Percentiles rank a stretch among this genome's conserved stretches.
phyloP scores from a whole-genome alignment of 305 asterid genomes.

The Solanum aculeatissimum region DNA sequence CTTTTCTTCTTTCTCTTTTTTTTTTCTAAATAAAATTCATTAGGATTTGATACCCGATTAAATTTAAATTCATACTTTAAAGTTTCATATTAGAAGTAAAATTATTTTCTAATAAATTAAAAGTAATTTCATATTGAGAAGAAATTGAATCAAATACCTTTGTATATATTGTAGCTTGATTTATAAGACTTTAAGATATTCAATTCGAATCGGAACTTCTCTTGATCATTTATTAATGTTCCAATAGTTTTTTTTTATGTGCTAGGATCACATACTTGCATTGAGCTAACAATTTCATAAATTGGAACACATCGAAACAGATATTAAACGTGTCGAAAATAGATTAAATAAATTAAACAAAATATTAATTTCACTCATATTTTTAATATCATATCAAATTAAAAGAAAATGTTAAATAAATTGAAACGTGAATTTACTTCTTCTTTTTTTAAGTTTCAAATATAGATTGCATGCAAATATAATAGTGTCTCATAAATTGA shows the following conservation, averaged over 20 bases:
- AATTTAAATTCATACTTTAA: background rate
- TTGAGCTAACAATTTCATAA: background rate
- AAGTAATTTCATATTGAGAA: background rate
- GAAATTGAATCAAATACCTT: background rate
- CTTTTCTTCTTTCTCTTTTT: background rate
- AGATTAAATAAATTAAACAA: background rate
- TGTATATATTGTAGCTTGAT: background rate
- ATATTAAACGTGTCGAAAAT: background rate
- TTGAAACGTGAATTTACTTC: too few species aligned
- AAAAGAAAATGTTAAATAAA: too few species aligned
- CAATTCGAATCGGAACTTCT: background rate
- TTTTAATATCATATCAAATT: background rate
- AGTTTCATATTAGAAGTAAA: background rate
- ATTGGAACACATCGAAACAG: background rate
- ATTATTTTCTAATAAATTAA: background rate
- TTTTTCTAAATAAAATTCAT: too few species aligned
- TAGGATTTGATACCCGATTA: accelerated
- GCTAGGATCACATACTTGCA: background rate
- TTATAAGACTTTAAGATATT: background rate
- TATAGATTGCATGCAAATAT: too few species aligned
- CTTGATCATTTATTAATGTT: background rate
- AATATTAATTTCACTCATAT: background rate
- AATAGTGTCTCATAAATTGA: background rate
- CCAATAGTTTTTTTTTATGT: background rate
- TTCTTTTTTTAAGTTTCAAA: too few species aligned